Base-by-base conservation (phyloP, 768 basidiomycete species). In the Boletus tylopilopsis region DNA sequence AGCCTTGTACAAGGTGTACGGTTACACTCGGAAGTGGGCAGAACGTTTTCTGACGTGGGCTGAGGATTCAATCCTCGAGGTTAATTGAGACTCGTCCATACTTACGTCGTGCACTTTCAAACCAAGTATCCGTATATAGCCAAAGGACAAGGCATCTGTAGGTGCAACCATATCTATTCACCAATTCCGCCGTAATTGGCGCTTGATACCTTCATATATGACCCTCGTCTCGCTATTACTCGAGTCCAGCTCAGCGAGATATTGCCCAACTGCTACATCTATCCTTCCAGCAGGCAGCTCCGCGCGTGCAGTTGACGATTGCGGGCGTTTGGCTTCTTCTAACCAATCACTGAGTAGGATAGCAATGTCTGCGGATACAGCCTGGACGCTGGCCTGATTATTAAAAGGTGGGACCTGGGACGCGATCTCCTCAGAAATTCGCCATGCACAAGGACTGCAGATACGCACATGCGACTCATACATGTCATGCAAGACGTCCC, bases 401-500 rank as follows among this genome's bases (percentile, higher is more conserved):
- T 90, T 88, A 73, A 90, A 93, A 7, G 90, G 88, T 15, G 90
- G 87, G 19, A 90, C 78, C 87, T 90, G 54, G 5, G 29, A 27
- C 50, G 16, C 24, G 44, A 24, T 32, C 50, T 25, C 19, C 19
- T 59, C 21, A 51, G 47, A 13, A 32, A 24, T 39, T 45, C 33
- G 18, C 3, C 11, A 39, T 23, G 39, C 35, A 12, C 49, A 45
- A 44, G 50, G 51, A 25, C 23, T 33, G 25, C 12, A 35, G 18
- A 45, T 22, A 66, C 75, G 60, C 67, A 93, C 94, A 72, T 92
- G 88, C 22, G 88, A 89, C 64, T 92, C 87, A 54, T 90, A 89
- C 79, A 92, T 86, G 63, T 86, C 86, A 56, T 90, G 85, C 55
- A 91, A 76, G 19, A 87, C 80, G 57, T 90, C 86, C 81, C 92